Base-by-base conservation (phyloP, 2,329 filamentous ascomycete species). In the Paecilomyces sp. region DNA sequence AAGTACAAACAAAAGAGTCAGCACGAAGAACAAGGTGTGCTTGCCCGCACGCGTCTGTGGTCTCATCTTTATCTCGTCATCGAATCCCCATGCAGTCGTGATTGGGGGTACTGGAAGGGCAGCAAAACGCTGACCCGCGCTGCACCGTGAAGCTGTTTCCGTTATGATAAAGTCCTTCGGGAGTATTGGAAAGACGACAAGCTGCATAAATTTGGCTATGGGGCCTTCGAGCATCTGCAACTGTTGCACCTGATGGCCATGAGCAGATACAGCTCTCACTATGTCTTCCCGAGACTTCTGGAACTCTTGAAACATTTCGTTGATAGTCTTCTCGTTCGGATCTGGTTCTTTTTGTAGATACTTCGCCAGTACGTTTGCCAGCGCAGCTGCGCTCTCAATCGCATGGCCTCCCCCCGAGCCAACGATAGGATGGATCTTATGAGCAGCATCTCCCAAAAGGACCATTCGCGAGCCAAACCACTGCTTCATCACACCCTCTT, bases 391-490 rank as follows among this genome's bases (percentile, higher is more conserved):
- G 2, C 36, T 47, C 15, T 18, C 36, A 8, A 47, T 2, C n/a
- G 36, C 36, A 47, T 18, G 15, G n/a, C 15, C 36, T 7, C 36
- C 36, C 7, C 36, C 36, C 18, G 36, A 15, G n/a, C 36, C 36
- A 15, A n/a, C n/a, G 13, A 47, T 18, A 3, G 36, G 36, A 41
- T 41, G 36, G 12, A 41, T 41, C 51, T 64, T 65, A 52, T 65
- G 64, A 18, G 58, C 58, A 15, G 64, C 61, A 56, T 65, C 62
- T 2, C 64, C 64, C 30, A 63, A 61, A 8, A 61, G 63, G 31
- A 65, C 61, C 4, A 52, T 64, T 54, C 64, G 55, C 41, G 58
- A 34, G n/a, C 61, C 61, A 58, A 61, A 55, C 64, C 64, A 65
- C 54, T 60, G 36, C n/a, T 47, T 47, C 36, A 47, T n/a, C 36